A percentile compares a stretch with the other conserved stretches of the same genome.
phyloP scores from a whole-genome alignment of 2,329 filamentous ascomycete species.

The Arthrobotrys megalospora region DNA sequence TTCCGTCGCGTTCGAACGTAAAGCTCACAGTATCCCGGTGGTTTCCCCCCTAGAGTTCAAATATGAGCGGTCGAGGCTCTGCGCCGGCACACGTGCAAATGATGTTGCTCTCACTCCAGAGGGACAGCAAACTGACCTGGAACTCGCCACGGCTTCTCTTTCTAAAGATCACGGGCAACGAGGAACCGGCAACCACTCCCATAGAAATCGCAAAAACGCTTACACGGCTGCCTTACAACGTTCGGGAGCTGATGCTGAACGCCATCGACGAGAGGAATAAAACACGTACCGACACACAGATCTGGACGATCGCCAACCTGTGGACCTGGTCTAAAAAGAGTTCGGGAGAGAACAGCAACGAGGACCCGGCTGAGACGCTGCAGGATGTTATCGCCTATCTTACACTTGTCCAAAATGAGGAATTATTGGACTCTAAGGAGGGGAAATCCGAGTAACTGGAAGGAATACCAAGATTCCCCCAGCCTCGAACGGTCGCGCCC shows the following conservation, averaged over 20 bases:
- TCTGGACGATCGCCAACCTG: conserved; percentile 57
- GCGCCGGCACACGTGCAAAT: conserved; percentile 21
- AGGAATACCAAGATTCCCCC: neutral
- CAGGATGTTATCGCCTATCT: conserved; percentile 60
- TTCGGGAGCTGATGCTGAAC: conserved; percentile 49
- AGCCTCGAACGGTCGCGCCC: no score
- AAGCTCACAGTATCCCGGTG: neutral
- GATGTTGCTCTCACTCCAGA: conserved; percentile 50
- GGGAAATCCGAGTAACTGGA: neutral
- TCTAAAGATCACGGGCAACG: conserved; percentile 55
- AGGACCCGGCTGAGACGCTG: conserved; percentile 50
- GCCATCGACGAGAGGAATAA: conserved; percentile 43
- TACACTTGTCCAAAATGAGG: conserved; percentile 38
- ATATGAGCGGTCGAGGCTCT: neutral
- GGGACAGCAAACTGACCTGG: conserved; percentile 45
- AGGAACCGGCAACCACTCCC: conserved; percentile 52
- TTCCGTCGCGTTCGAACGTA: neutral
- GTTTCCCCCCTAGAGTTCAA: neutral
- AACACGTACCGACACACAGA: conserved; percentile 29
- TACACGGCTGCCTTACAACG: conserved; percentile 51
- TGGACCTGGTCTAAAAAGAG: conserved; percentile 58
- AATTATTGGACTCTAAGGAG: conserved; percentile 35
- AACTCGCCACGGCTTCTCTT: conserved; percentile 39
- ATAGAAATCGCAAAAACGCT: conserved; percentile 58
- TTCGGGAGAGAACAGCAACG: conserved; percentile 37